phyloP scores from a whole-genome alignment of 805 yeast species.

The Kuraishia piskuri region DNA sequence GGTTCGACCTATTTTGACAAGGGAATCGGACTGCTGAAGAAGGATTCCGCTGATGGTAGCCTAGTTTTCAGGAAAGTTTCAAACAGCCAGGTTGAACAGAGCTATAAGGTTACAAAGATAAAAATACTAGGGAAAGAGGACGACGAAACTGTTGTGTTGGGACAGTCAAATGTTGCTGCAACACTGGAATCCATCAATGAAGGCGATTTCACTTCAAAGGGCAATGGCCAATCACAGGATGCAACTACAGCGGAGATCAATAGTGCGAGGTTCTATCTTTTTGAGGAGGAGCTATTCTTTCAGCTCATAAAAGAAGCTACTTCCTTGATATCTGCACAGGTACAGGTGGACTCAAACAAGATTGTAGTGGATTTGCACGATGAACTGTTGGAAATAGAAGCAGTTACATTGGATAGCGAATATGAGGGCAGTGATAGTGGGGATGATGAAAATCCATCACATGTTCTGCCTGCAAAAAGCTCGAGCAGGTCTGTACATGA shows the following conservation, averaged over 20 bases:
- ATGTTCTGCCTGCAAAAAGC: background rate
- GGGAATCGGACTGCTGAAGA: constrained; percentile 68
- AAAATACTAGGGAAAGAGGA: constrained; percentile 47
- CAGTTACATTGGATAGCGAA: constrained; percentile 33
- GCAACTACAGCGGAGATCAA: constrained; percentile 50
- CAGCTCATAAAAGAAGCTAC: constrained; percentile 74
- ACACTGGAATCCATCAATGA: constrained; percentile 8
- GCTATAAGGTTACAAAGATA: constrained; percentile 46
- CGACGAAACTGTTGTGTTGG: constrained; percentile 45
- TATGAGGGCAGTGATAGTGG: constrained; percentile 24
- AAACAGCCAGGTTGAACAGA: constrained; percentile 25
- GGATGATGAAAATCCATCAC: constrained; percentile 17
- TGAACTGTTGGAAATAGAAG: constrained; percentile 63
- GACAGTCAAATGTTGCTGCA: constrained; percentile 36
- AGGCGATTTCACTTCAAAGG: constrained; percentile 3
- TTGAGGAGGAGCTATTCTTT: constrained; percentile 84
- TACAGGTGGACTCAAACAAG: constrained; percentile 53
- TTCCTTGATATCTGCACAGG: constrained; percentile 57
- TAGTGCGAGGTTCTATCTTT: constrained; percentile 63
- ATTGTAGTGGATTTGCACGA: constrained; percentile 58
- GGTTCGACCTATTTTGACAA: constrained; percentile 71
- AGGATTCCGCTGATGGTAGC: constrained; percentile 34
- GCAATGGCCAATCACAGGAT: constrained; percentile 9
- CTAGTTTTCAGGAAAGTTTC: constrained; percentile 24
- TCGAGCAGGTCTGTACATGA: constrained; percentile 14